phyloP scores from a whole-genome alignment of 1,284 basidiomycete species.

The Meira miltonrushii region DNA sequence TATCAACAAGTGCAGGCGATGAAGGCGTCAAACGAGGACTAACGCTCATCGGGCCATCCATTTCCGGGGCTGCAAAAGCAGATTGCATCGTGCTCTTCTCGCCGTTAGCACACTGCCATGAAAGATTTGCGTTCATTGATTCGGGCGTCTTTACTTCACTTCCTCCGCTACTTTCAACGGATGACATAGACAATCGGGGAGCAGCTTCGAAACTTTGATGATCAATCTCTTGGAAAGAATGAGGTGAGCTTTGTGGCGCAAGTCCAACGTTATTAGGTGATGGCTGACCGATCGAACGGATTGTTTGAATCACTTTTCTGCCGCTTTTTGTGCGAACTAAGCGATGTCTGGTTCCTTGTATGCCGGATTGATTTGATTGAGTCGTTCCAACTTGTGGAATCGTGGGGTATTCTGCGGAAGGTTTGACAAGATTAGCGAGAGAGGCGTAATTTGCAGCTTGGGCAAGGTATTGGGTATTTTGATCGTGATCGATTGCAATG shows the following conservation, averaged over 20 bases:
- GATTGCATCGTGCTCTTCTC: too few species aligned
- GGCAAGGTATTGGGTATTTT: neutral
- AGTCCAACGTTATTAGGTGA: neutral
- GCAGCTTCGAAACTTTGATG: neutral
- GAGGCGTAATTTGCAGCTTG: constrained; percentile 4
- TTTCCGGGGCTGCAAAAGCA: too few species aligned
- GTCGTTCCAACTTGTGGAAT: neutral
- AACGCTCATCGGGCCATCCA: too few species aligned
- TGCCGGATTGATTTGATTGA: neutral
- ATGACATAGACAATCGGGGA: constrained; percentile 34
- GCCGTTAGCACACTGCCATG: too few species aligned
- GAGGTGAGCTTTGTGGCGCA: neutral
- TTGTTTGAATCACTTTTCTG: neutral
- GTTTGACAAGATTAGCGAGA: neutral
- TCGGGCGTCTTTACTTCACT: constrained; percentile 33
- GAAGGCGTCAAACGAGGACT: too few species aligned
- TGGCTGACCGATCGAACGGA: neutral
- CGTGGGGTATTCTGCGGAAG: neutral
- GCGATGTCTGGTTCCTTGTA: neutral
- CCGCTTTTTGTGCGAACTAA: neutral
- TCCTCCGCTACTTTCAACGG: constrained; percentile 24
- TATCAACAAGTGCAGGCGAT: too few species aligned
- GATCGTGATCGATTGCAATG: too few species aligned
- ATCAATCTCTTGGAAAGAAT: neutral
- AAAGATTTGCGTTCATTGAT: constrained; percentile 13